phyloP scores from a whole-genome alignment of 2,329 filamentous ascomycete genomes.

The Tympanopsis confertula region DNA sequence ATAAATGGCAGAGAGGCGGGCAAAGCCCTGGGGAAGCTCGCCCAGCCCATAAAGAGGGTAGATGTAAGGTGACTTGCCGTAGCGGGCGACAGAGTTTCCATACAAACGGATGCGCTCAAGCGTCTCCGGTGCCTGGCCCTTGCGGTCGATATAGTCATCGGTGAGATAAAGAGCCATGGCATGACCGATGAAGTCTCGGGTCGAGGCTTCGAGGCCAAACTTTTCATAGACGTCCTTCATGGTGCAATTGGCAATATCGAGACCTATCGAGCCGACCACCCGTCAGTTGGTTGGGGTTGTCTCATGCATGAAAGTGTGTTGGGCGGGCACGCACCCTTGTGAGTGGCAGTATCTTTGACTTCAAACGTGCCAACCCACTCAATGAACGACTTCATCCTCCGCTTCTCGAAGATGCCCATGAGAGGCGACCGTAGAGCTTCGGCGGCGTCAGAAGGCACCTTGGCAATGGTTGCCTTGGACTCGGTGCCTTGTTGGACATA shows the following conservation, averaged over 20 bases:
- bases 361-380: conserved; percentile 90
- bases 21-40: conserved; percentile 94
- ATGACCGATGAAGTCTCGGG: conserved; percentile 92
- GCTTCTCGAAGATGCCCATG: conserved; percentile 97
- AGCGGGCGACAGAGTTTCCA: conserved; percentile 92
- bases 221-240: conserved; percentile 99
- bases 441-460: conserved; percentile 84
- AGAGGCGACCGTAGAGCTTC: conserved; percentile 86
- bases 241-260: conserved; percentile 66
- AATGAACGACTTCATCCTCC: conserved; percentile 89
- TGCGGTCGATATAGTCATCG: conserved; percentile 69
- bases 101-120: conserved; percentile 91
- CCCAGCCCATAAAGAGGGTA: conserved; percentile 96
- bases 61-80: conserved; percentile 98
- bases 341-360: conserved; percentile 66
- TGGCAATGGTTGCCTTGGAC: conserved; percentile 82
- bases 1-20: conserved; percentile 93
- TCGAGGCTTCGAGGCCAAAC: conserved; percentile 79
- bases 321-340: conserved; percentile 61
- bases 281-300: background rate
- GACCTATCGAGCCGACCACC: conserved; percentile 36
- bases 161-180: conserved; percentile 94
- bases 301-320: conserved; percentile 1
- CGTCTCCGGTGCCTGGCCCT: conserved; percentile 68
- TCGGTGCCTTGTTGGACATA: conserved; percentile 82